phyloP scores from a whole-genome alignment of 352 stramenopile species.

The Globisporangium paroecandrum region DNA sequence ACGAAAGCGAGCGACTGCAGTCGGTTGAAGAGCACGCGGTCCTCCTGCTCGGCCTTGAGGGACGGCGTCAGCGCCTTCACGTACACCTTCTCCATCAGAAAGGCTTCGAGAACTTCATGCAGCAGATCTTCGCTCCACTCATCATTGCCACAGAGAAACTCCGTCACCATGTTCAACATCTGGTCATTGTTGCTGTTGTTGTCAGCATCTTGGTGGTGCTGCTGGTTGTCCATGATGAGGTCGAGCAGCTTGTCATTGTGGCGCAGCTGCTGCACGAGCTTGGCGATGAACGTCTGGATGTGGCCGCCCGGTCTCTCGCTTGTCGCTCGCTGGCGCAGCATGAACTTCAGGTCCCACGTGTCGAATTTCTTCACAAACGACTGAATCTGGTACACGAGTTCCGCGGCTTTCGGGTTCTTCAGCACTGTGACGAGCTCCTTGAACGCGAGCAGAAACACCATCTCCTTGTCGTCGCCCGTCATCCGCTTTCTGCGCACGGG shows the following conservation, averaged over 20 bases:
- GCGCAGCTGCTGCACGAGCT: constrained; percentile 57
- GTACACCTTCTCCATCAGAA: constrained; percentile 90
- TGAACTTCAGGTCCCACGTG: constrained; percentile 49
- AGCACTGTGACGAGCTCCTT: constrained; percentile 53
- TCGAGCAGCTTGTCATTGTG: constrained; percentile 29
- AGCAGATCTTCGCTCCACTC: constrained; percentile 45
- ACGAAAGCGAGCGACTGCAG: constrained; percentile 80
- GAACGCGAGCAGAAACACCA: constrained; percentile 59
- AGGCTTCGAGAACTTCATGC: constrained; percentile 80
- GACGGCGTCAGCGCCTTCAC: constrained; percentile 59
- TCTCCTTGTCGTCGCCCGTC: constrained; percentile 44
- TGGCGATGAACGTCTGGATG: constrained; percentile 63
- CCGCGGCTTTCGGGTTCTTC: constrained; percentile 54
- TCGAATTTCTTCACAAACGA: constrained; percentile 66
- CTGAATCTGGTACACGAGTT: constrained; percentile 80
- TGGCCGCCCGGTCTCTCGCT: constrained; percentile 47
- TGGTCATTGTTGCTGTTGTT: constrained; percentile 29
- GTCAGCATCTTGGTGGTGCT: background rate
- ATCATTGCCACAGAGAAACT: constrained; percentile 33
- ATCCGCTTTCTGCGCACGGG: constrained; percentile 21
- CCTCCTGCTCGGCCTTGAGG: constrained; percentile 30
- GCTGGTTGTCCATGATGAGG: constrained; percentile 14
- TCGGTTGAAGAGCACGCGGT: constrained; percentile 56
- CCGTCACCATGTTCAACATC: background rate
- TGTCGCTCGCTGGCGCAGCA: constrained; percentile 34